Evolutionary conservation across 1,284 basidiomycete species (phyloP), one percentile per base, ranked within the genome.

Genomic region (Microbotryomycetes sp.): DNA sequence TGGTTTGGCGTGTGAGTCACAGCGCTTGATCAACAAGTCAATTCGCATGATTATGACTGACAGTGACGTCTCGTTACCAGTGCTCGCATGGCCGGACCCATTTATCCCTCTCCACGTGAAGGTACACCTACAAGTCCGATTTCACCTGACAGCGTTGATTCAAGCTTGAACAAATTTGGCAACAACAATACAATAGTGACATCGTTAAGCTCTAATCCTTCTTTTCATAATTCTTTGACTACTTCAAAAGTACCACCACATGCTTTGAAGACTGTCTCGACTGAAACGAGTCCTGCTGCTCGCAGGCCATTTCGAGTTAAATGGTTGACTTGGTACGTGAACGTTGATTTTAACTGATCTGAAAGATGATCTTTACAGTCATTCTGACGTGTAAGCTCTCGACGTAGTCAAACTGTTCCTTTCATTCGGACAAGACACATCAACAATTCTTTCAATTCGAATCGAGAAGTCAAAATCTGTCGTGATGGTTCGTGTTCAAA

Each of bases 1-100:
- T 66, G 61, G 58, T 66, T 56, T 47, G 64, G 64, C 9, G 36
- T 42, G 36, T 19, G 19, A 42, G 36, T 42, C 36, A 12, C 36
- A 42, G 19, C 12, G n/a, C n/a, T n/a, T n/a, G n/a, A n/a, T n/a
- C n/a, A n/a, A n/a, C n/a, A n/a, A n/a, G n/a, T n/a, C n/a, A n/a
- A n/a, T n/a, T n/a, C n/a, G n/a, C n/a, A n/a, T n/a, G n/a, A n/a
- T n/a, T n/a, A n/a, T n/a, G n/a, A n/a, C n/a, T n/a, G n/a, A n/a
- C n/a, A n/a, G n/a, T n/a, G n/a, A 12, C 36, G 9, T 42, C 36
- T 42, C 19, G 36, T 19, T 19, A 19, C 36, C 36, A 42, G 36
- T 42, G 36, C 36, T 9, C 9, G 36, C 12, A 42, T 42, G 36
- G 36, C 36, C 36, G 36, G 36, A 19, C 36, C 36, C 19, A 42